phyloP scores from a whole-genome alignment of 306 rosid species.

The Citrullus amarus region DNA sequence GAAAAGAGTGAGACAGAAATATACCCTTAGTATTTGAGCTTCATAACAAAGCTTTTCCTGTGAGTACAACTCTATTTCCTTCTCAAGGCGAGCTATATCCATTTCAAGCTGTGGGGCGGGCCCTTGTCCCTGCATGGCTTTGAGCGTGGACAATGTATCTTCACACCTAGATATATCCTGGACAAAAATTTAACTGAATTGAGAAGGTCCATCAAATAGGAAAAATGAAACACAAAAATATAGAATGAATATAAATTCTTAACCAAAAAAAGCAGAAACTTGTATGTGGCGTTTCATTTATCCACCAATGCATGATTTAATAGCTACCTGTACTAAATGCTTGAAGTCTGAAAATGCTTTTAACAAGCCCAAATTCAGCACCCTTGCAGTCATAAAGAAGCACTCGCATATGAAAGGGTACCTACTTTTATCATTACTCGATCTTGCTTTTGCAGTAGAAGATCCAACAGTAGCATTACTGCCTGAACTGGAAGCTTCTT shows the following conservation, averaged over 20 bases:
- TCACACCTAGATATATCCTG: conserved; percentile 87
- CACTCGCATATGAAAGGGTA: conserved; percentile 93
- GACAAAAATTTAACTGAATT: conserved; percentile 9
- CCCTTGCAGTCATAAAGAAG: conserved; percentile 98
- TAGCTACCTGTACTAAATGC: conserved; percentile 87
- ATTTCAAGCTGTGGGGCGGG: conserved; percentile 43
- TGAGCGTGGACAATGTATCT: conserved; percentile 77
- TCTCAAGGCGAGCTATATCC: conserved; percentile 80
- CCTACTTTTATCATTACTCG: conserved; percentile 41
- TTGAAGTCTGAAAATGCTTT: conserved; percentile 94
- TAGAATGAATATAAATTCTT: conserved; percentile 2
- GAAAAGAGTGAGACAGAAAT: conserved; percentile 1
- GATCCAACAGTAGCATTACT: conserved; percentile 32
- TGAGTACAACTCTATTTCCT: conserved; percentile 68
- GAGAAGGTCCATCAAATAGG: conserved; percentile 3
- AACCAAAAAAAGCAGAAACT: neutral
- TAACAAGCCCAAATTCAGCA: conserved; percentile 84
- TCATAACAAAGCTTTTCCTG: conserved; percentile 87
- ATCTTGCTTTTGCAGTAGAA: conserved; percentile 26
- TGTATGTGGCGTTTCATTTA: neutral
- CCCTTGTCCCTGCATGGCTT: conserved; percentile 56
- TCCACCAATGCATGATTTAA: neutral
- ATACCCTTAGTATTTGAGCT: conserved; percentile 91
- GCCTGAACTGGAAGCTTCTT: conserved; percentile 83
- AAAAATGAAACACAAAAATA: neutral